A percentile compares a stretch with the other conserved stretches of the same genome.
Evolutionary conservation across 1,284 basidiomycete species (phyloP).

Genomic region (Tilletia walkeri): DNA sequence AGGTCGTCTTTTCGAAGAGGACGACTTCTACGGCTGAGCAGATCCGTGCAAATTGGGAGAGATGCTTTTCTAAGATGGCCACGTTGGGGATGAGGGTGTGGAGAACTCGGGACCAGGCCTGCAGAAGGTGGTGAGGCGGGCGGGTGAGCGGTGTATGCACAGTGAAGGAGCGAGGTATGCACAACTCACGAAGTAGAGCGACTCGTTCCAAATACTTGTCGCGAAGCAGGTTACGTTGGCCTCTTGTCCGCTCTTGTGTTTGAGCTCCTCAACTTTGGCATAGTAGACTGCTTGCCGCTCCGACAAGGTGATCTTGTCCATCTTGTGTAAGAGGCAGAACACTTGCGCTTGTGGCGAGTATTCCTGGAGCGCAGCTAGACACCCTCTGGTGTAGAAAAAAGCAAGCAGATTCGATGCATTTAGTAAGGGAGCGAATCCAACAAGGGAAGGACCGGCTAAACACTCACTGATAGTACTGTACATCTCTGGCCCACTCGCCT

Average conservation of each 20-base stretch:
- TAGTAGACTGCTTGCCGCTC: slow-evolving; percentile 65
- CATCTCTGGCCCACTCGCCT: slow-evolving; percentile 59
- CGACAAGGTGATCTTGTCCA: slow-evolving; percentile 70
- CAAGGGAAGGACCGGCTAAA: neutral
- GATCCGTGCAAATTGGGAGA: slow-evolving; percentile 77
- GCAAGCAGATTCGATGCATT: too few species aligned
- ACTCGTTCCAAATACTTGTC: slow-evolving; percentile 98
- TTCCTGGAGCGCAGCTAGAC: slow-evolving; percentile 41
- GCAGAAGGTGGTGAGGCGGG: neutral
- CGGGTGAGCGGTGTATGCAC: slow-evolving; percentile 14
- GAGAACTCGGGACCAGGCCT: slow-evolving; percentile 98
- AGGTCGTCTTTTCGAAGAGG: slow-evolving; percentile 93
- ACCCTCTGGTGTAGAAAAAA: slow-evolving; percentile 30
- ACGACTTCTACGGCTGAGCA: slow-evolving; percentile 90
- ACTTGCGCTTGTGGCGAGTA: slow-evolving; percentile 68
- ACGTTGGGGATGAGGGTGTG: slow-evolving; percentile 95
- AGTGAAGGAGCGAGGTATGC: neutral
- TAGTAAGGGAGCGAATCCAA: too few species aligned
- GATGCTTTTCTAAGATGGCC: slow-evolving; percentile 77
- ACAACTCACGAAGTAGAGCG: slow-evolving; percentile 79
- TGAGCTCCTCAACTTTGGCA: slow-evolving; percentile 56
- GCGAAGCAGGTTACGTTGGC: slow-evolving; percentile 66
- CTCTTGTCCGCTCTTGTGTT: slow-evolving; percentile 39
- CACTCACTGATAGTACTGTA: slow-evolving; percentile 46
- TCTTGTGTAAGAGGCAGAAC: slow-evolving; percentile 93